These are phyloP conservation scores for Verticillium dahliae DNA, from an alignment of 2,329 filamentous ascomycete genomes.

Conservation along the genomic window DNA sequence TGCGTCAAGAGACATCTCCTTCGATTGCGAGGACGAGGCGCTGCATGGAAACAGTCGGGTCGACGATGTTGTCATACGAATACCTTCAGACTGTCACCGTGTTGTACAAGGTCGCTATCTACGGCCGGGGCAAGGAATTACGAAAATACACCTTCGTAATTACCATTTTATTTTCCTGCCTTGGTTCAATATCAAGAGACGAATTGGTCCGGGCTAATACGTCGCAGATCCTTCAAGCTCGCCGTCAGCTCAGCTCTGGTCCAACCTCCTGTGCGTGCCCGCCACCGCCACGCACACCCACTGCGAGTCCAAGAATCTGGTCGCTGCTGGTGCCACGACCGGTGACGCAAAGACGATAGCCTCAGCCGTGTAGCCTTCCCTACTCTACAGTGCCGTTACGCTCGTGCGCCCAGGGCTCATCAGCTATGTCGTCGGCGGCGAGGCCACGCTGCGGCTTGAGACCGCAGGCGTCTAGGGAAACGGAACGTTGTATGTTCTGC, in stretches of 20 bases:
- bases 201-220: background rate
- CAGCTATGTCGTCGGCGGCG: background rate
- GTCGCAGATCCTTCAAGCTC: background rate
- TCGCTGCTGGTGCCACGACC: background rate
- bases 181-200: background rate
- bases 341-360: background rate
- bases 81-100: too few relatives aligned
- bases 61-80: too few relatives aligned
- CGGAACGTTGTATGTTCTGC: too few relatives aligned
- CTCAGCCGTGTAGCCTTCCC: background rate
- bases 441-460: too few relatives aligned
- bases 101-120: too few relatives aligned
- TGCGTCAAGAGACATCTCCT: too few relatives aligned
- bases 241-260: background rate
- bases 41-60: too few relatives aligned
- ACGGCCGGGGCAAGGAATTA: too few relatives aligned
- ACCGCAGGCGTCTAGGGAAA: too few relatives aligned
- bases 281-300: background rate
- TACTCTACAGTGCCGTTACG: background rate
- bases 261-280: background rate
- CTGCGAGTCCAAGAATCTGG: background rate
- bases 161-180: background rate
- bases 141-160: background rate
- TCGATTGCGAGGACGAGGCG: too few relatives aligned
- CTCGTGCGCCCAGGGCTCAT: background rate